Conservation (phyloP, 1,284 basidiomycete genomes). For the Puccinia polysora region DNA sequence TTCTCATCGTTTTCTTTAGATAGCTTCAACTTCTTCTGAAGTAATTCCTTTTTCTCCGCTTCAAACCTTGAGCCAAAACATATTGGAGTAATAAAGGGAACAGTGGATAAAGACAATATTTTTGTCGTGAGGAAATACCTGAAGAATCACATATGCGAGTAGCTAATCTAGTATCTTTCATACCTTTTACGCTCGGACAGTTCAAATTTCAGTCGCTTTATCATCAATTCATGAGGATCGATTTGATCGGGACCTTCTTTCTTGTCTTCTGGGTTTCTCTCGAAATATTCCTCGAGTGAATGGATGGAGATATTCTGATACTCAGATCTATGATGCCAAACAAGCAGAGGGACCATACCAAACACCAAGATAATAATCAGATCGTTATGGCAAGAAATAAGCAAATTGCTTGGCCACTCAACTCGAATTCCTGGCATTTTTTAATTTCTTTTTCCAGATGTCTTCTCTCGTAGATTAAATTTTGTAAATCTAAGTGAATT, state of each 20-base stretch:
- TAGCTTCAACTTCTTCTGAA: constrained; percentile 33
- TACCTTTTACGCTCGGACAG: constrained; percentile 37
- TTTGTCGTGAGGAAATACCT: background rate
- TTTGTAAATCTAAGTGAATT: constrained; percentile 39
- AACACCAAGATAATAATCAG: background rate
- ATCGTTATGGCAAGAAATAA: too few species aligned
- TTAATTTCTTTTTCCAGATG: constrained; percentile 42
- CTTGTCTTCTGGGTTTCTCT: constrained; percentile 21
- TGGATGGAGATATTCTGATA: constrained; percentile 41
- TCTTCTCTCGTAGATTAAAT: constrained; percentile 35
- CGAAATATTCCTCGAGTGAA: constrained; percentile 39
- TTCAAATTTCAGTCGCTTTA: constrained; percentile 27
- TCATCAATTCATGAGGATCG: constrained; percentile 35
- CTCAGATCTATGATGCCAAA: constrained; percentile 22
- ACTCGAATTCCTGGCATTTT: constrained; percentile 41
- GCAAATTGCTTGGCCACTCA: too few species aligned
- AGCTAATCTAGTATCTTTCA: background rate
- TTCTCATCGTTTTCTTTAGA: constrained; percentile 43
- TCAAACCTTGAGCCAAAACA: constrained; percentile 17
- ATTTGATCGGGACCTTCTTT: background rate
- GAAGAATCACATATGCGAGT: background rate
- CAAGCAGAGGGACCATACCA: background rate
- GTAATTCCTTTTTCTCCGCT: constrained; percentile 37
- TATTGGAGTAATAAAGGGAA: background rate
- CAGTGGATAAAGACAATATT: background rate